Evolutionary conservation across 2,329 filamentous ascomycete species (phyloP).

Genomic region (Fusarium clavum): DNA sequence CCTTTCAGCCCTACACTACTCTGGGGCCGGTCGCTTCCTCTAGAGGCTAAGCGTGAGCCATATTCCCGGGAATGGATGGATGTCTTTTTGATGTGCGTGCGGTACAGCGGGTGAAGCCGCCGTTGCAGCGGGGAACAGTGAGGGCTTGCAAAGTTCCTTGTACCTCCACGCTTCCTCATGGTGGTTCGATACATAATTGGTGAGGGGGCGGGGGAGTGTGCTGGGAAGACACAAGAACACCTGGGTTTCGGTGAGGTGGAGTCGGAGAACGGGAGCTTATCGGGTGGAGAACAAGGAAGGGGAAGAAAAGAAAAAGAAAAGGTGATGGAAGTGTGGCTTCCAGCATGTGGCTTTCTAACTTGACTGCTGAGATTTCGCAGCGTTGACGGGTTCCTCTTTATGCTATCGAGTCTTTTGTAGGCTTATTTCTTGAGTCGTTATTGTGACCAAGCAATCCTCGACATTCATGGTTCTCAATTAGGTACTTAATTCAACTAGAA

Average conservation of each 20-base stretch:
- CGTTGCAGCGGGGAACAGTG: constrained; percentile 37
- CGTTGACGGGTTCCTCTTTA: not conserved
- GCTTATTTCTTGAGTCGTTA: not conserved
- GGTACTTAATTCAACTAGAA: not conserved
- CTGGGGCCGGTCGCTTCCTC: constrained; percentile 39
- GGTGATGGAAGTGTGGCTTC: constrained; percentile 14
- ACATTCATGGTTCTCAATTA: not conserved
- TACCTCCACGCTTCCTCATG: constrained; percentile 1
- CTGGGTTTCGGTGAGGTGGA: constrained; percentile 35
- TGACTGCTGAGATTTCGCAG: not conserved
- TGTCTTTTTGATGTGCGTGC: constrained; percentile 34
- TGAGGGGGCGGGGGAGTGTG: constrained; percentile 27
- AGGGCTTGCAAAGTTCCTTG: constrained; percentile 6
- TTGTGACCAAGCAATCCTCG: not conserved
- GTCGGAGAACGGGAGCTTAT: constrained; percentile 34
- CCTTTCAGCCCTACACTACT: constrained; percentile 41
- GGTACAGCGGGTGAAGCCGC: constrained; percentile 43
- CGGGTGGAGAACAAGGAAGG: constrained; percentile 19
- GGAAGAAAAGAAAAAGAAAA: not conserved
- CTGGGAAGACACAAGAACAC: constrained; percentile 1
- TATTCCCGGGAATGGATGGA: constrained; percentile 32
- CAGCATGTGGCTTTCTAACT: constrained; percentile 19
- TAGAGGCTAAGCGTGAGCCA: constrained; percentile 46
- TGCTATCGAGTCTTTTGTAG: not conserved
- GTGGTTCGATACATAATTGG: constrained; percentile 10